Conservation (phyloP, 768 basidiomycete species). For the Leccinum arenicola region DNA sequence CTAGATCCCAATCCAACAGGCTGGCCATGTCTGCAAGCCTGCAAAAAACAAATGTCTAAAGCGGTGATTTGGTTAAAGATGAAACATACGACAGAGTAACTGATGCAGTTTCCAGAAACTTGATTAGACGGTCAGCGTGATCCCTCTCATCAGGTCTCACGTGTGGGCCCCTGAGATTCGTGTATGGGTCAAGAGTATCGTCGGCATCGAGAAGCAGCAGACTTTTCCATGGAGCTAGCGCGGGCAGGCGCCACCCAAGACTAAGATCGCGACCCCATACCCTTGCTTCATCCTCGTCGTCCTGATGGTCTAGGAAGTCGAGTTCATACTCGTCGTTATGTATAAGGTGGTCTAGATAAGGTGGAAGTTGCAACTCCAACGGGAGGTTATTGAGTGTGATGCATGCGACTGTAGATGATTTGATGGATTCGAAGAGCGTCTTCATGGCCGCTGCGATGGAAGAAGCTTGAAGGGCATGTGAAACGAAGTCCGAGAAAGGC, state of each 20-base stretch:
- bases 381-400: slow-evolving; percentile 77
- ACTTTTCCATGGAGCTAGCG: slow-evolving; percentile 89
- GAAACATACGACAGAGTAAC: slow-evolving; percentile 71
- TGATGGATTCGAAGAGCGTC: slow-evolving; percentile 74
- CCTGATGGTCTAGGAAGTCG: slow-evolving; percentile 48
- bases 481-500: slow-evolving; percentile 53
- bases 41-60: slow-evolving; percentile 2
- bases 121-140: slow-evolving; percentile 68
- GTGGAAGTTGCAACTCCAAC: slow-evolving; percentile 84
- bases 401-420: slow-evolving; percentile 71
- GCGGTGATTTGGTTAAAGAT: background rate
- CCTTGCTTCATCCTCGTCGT: slow-evolving; percentile 49
- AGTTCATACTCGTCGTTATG: slow-evolving; percentile 58
- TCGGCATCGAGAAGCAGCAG: slow-evolving; percentile 70
- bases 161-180: slow-evolving; percentile 57
- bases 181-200: slow-evolving; percentile 54
- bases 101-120: slow-evolving; percentile 71
- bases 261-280: slow-evolving; percentile 68
- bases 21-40: slow-evolving; percentile 80
- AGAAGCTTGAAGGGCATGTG: slow-evolving; percentile 59
- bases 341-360: slow-evolving; percentile 68
- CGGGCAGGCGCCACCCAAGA: slow-evolving; percentile 70
- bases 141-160: slow-evolving; percentile 62
- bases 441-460: slow-evolving; percentile 81
- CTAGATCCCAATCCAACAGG: slow-evolving; percentile 79